Conservation (phyloP, 2,329 filamentous ascomycete species). For the Colletotrichum acutatum region DNA sequence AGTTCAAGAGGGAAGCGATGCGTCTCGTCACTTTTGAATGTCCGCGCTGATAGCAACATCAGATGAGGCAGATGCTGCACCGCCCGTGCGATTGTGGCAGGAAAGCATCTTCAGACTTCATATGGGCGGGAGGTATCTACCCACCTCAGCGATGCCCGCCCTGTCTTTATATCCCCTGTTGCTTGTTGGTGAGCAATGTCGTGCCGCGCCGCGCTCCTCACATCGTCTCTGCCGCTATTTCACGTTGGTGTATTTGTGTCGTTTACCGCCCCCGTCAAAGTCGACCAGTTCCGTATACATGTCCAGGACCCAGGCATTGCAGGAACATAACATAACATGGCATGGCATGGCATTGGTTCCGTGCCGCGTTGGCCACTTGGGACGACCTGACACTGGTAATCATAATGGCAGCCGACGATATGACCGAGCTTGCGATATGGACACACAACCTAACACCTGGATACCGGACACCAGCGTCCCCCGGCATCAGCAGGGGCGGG, state of each 20-base stretch:
- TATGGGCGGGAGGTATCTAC: neutral
- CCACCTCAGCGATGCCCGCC: neutral
- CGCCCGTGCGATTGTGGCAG: neutral
- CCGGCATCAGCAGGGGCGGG: neutral
- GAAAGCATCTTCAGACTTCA: constrained; percentile 19
- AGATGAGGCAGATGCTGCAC: neutral
- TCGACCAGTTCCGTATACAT: neutral
- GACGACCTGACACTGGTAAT: neutral
- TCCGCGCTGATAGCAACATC: neutral
- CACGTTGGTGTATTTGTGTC: neutral
- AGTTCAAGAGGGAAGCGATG: neutral
- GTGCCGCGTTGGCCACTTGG: neutral
- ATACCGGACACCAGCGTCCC: neutral
- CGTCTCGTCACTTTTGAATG: neutral
- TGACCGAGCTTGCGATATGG: neutral
- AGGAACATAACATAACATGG: neutral
- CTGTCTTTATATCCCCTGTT: constrained; percentile 6
- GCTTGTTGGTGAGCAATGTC: constrained; percentile 18
- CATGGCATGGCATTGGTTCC: neutral
- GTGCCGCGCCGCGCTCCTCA: neutral
- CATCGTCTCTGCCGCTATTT: neutral
- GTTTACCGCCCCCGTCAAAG: neutral
- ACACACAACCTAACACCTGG: neutral
- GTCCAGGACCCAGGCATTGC: neutral
- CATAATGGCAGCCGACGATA: constrained; percentile 1